Conservation (phyloP, 345 rosid genomes). For the Murraya paniculata region DNA sequence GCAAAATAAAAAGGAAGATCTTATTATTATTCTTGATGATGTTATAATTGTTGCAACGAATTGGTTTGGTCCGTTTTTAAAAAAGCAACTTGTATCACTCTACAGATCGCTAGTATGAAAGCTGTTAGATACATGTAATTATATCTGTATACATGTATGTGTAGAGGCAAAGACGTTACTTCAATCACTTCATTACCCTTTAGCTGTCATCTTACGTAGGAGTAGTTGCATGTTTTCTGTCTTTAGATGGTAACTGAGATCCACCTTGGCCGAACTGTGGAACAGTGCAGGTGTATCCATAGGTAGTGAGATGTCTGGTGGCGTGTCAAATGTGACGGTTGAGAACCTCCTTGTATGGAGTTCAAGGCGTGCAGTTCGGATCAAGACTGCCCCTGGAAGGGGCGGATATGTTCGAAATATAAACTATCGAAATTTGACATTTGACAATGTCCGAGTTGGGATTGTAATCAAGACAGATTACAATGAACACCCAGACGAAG, state of each 20-base stretch:
- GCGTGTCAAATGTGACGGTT: constrained; percentile 77
- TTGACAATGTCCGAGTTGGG: constrained; percentile 83
- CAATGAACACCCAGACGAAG: constrained; percentile 89
- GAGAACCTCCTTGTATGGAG: constrained; percentile 86
- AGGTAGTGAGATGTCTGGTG: constrained; percentile 99
- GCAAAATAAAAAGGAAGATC: too few relatives aligned
- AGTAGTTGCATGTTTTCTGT: constrained; percentile 4
- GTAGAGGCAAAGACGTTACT: neutral
- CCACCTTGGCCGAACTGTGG: constrained; percentile 23
- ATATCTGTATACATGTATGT: neutral
- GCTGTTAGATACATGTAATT: neutral
- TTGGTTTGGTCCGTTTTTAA: neutral
- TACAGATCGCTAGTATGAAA: neutral
- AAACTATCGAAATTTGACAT: constrained; percentile 71
- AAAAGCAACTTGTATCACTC: neutral
- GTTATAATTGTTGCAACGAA: neutral
- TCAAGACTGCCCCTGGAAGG: constrained; percentile 95
- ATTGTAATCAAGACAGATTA: constrained; percentile 90
- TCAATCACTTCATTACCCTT: neutral
- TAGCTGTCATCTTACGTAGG: neutral
- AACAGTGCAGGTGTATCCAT: constrained; percentile 95
- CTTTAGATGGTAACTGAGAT: constrained; percentile 12
- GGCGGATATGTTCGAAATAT: constrained; percentile 78
- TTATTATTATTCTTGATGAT: too few relatives aligned
- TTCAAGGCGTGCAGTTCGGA: constrained; percentile 91